Conservation (phyloP, 805 yeast species). For the Yarrowia sp. region DNA sequence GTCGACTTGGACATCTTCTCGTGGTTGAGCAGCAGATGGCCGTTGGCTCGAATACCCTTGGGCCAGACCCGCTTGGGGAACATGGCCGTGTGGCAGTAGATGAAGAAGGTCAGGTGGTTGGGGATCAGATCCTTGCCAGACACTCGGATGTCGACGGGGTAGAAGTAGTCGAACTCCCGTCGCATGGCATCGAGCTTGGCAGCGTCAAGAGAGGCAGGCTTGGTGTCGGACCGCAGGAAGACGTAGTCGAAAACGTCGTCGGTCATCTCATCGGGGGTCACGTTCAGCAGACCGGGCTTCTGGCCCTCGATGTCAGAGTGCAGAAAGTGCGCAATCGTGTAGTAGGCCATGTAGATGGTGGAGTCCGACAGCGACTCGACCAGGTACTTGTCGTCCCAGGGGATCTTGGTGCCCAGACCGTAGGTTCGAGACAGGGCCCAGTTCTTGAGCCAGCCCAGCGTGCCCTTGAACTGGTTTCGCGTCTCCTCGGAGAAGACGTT, state of each 20-base stretch:
- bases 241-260: constrained; percentile 91
- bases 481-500: constrained; percentile 80
- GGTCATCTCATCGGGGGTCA: constrained; percentile 80
- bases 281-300: constrained; percentile 66
- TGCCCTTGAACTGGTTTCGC: constrained; percentile 88
- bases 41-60: constrained; percentile 87
- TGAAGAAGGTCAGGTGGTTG: constrained; percentile 93
- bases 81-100: constrained; percentile 87
- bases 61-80: constrained; percentile 95
- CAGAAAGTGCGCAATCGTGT: constrained; percentile 81
- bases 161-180: constrained; percentile 94
- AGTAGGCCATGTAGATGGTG: constrained; percentile 91
- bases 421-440: constrained; percentile 98
- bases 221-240: constrained; percentile 66
- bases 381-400: constrained; percentile 93
- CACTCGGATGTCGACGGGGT: constrained; percentile 87
- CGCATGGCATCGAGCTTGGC: constrained; percentile 70
- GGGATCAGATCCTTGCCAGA: constrained; percentile 98
- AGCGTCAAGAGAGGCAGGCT: constrained; percentile 56
- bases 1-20: constrained; percentile 98
- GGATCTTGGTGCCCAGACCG: constrained; percentile 91
- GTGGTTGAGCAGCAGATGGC: constrained; percentile 91
- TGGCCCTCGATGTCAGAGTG: constrained; percentile 86
- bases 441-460: constrained; percentile 91
- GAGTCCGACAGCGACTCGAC: constrained; percentile 96